phyloP scores from a whole-genome alignment of 768 basidiomycete genomes.

The Baorangia bicolor region DNA sequence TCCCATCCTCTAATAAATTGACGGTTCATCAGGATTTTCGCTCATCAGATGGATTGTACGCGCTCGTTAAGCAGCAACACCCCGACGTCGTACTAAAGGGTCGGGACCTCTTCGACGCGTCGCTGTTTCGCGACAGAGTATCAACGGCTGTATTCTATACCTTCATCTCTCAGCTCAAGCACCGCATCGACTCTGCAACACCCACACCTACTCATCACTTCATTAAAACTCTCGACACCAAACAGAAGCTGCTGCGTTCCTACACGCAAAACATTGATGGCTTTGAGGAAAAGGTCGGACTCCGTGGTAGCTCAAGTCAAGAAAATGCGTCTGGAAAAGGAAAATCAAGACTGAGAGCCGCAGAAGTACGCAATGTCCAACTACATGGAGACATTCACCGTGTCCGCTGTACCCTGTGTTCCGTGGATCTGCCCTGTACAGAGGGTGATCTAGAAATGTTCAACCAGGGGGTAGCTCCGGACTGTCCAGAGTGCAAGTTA shows the following conservation, averaged over 20 bases:
- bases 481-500: conserved; percentile 81
- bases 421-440: conserved; percentile 70
- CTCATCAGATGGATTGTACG: conserved; percentile 89
- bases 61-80: conserved; percentile 82
- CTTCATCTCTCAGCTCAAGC: conserved; percentile 90
- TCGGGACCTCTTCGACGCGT: conserved; percentile 92
- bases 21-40: conserved; percentile 78
- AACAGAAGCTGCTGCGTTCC: conserved; percentile 80
- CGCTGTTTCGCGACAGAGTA: conserved; percentile 80
- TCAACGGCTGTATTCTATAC: conserved; percentile 92
- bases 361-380: conserved; percentile 85
- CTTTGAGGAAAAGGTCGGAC: conserved; percentile 77
- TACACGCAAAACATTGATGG: conserved; percentile 99
- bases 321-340: conserved; percentile 56
- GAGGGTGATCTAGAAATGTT: conserved; percentile 64
- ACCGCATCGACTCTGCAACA: conserved; percentile 71
- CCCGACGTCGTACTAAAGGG: conserved; percentile 85
- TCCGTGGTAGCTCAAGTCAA: conserved; percentile 63
- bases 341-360: conserved; percentile 63
- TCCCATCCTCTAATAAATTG: conserved; percentile 5
- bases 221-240: conserved; percentile 78
- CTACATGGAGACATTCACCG: conserved; percentile 93
- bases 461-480: conserved; percentile 67
- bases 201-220: conserved; percentile 90
- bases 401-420: conserved; percentile 86